Conservation (phyloP, 2,329 filamentous ascomycete genomes). For the Ceratocystis eucalypticola region DNA sequence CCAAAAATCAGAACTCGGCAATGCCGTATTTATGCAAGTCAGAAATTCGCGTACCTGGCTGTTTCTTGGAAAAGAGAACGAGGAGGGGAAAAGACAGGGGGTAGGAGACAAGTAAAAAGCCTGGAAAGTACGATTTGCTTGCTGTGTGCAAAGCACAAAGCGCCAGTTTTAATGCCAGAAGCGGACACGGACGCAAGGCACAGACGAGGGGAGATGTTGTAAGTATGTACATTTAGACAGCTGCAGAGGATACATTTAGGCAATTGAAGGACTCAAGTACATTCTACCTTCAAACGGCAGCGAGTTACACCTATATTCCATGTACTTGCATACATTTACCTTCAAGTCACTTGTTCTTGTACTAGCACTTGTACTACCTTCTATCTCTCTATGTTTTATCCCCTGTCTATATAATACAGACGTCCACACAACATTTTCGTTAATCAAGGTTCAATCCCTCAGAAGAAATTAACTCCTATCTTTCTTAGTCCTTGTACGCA, state of each 20-base stretch:
- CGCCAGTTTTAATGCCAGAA: not conserved
- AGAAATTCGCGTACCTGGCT: not conserved
- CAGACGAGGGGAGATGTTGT: not conserved
- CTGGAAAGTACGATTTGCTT: too few species aligned
- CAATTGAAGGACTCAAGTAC: too few species aligned
- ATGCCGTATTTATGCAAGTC: conserved; percentile 3
- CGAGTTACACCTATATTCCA: too few species aligned
- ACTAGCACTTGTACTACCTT: too few species aligned
- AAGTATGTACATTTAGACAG: not conserved
- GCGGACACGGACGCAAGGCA: not conserved
- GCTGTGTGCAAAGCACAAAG: not conserved
- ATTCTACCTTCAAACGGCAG: too few species aligned
- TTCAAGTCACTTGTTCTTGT: too few species aligned
- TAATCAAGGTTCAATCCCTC: too few species aligned
- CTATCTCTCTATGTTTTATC: too few species aligned
- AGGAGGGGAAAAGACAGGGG: not conserved
- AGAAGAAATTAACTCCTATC: too few species aligned
- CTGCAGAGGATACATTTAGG: not conserved
- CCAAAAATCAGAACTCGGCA: not conserved
- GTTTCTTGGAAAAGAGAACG: not conserved
- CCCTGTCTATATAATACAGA: too few species aligned
- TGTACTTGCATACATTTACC: too few species aligned
- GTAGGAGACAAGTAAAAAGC: too few species aligned
- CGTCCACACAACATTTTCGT: not conserved
- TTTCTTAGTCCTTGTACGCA: not conserved